Evolutionary conservation across 2,329 filamentous ascomycete genomes (phyloP).

Genomic region (Fusarium sp.): DNA sequence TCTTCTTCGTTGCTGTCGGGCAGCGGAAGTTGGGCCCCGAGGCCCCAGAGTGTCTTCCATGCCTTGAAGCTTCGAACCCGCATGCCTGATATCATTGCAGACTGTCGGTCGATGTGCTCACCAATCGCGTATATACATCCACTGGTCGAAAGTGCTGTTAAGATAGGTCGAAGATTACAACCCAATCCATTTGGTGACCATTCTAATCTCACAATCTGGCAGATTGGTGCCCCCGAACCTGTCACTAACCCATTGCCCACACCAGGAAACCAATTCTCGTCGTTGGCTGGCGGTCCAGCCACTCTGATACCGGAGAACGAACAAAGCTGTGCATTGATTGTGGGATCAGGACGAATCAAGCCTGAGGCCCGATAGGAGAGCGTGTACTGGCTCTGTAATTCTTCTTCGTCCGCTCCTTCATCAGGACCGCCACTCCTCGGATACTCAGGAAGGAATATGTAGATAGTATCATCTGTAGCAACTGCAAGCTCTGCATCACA

Average conservation of each 20-base stretch:
- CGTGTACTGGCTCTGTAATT: conserved; percentile 46
- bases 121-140: conserved; percentile 62
- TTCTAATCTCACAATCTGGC: conserved; percentile 61
- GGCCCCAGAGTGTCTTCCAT: conserved; percentile 65
- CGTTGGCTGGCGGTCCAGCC: conserved; percentile 37
- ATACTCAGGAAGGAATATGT: conserved; percentile 60
- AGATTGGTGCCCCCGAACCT: conserved; percentile 58
- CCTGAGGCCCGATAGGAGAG: conserved; percentile 46
- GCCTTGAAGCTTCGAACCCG: conserved; percentile 53
- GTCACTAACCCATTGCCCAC: conserved; percentile 57
- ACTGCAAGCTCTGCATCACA: conserved; percentile 66
- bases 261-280: conserved; percentile 49
- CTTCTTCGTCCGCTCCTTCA: conserved; percentile 40
- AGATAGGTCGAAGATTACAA: conserved; percentile 59
- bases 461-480: conserved; percentile 63
- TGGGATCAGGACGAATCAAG: conserved; percentile 49
- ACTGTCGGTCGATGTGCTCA: conserved; percentile 50
- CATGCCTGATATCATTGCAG: conserved; percentile 41
- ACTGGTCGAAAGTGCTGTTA: conserved; percentile 59
- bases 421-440: conserved; percentile 36
- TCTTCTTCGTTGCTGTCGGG: conserved; percentile 50
- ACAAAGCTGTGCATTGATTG: conserved; percentile 58
- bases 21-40: conserved; percentile 60
- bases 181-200: conserved; percentile 69
- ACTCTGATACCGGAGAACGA: conserved; percentile 48